phyloP scores from a whole-genome alignment of 805 yeast genomes.

The Candida silvicultrix region DNA sequence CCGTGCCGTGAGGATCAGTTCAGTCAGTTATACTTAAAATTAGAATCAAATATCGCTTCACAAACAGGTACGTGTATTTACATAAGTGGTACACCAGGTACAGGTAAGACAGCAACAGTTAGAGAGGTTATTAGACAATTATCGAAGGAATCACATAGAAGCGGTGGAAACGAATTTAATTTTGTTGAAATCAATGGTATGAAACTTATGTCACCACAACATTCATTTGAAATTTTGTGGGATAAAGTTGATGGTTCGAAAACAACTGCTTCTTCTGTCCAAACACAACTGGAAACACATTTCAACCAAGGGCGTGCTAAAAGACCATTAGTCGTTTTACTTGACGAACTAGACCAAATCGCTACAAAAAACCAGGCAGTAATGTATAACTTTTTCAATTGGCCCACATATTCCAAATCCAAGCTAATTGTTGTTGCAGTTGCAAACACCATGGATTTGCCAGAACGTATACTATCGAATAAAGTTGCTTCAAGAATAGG shows the following conservation, averaged over 20 bases:
- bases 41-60: conserved; percentile 66
- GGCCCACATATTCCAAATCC: conserved; percentile 86
- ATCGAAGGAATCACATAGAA: conserved; percentile 31
- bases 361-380: conserved; percentile 78
- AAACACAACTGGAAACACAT: conserved; percentile 53
- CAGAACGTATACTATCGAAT: conserved; percentile 81
- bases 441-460: conserved; percentile 96
- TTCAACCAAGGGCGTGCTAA: conserved; percentile 35
- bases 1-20: conserved; percentile 90
- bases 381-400: conserved; percentile 93
- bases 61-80: conserved; percentile 80
- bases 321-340: conserved; percentile 53
- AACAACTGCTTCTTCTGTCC: conserved; percentile 51
- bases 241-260: conserved; percentile 57
- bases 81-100: conserved; percentile 96
- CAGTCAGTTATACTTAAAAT: conserved; percentile 54
- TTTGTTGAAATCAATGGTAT: conserved; percentile 89
- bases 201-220: conserved; percentile 70
- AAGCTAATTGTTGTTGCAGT: conserved; percentile 84
- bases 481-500: conserved; percentile 92
- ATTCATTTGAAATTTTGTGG: conserved; percentile 83
- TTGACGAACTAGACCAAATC: conserved; percentile 93
- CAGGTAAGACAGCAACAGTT: conserved; percentile 93
- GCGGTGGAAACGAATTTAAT: conserved; percentile 45
- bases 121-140: conserved; percentile 77